Base-by-base conservation (phyloP, 495 filamentous ascomycete species). In the Lichenothelia convexa region DNA sequence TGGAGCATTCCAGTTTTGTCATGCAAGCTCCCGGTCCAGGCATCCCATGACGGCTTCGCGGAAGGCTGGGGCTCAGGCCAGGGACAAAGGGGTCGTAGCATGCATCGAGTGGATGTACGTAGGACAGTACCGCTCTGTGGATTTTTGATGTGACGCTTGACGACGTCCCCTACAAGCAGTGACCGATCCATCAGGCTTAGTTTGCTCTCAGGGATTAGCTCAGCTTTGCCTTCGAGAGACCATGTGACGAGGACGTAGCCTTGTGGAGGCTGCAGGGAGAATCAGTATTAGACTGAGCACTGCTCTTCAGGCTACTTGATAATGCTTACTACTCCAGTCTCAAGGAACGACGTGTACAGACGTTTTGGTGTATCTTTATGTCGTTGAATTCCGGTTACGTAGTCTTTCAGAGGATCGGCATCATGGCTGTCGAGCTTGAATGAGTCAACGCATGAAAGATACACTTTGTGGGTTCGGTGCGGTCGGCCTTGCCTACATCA, bases 91-190 rank as follows among this genome's bases (percentile, higher is more conserved):
- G n/a, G n/a, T n/a, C n/a, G n/a, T 11, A 58, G 43, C 4, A 36
- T 44, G 42, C 47, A 51, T 13, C 13, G 39, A 9, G 43, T 48
- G 30, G 34, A 44, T 7, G 49, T 47, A 32, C 52, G 51, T 16
- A 59, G 51, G 29, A 62, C 54, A 13, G 53, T 55, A 21, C 58
- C 58, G 39, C 51, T 59, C 48, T 60, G 57, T n/a, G 54, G 45
- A 38, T 49, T 42, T 21, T 45, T 39, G 7, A 42, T 34, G 24
- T 49, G 32, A 24, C 42, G 40, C 48, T 59, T 59, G 35, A 62
- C 57, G 11, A 59, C 40, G 40, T 62, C 57, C 13, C 59, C 57
- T 15, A 60, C 42, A 20, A 54, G 36, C 24, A 60, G 39, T 12
- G 42, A 40, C 3, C 59, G 46, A 35, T 59, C 57, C 17, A 59